phyloP scores from a whole-genome alignment of 352 stramenopile species.

The Pythium folliculosum region DNA sequence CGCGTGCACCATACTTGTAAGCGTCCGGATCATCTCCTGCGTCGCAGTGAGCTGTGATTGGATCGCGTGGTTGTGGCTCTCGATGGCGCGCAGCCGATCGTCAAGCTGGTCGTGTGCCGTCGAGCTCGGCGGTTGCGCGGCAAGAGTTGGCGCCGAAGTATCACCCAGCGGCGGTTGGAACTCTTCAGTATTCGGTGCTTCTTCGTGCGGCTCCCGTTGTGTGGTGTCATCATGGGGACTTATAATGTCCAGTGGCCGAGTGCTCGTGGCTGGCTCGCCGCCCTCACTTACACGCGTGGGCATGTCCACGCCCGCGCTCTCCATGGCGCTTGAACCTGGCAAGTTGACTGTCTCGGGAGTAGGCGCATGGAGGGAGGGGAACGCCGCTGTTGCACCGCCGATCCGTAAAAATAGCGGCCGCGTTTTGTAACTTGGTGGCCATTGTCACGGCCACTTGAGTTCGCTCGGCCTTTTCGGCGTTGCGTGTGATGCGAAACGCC shows the following conservation, averaged over 20 bases:
- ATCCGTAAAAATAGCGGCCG: too few species aligned
- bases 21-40: slow-evolving; percentile 52
- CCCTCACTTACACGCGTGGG: not conserved
- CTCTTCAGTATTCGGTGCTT: not conserved
- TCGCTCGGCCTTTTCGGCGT: too few species aligned
- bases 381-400: too few species aligned
- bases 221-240: too few species aligned
- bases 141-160: not conserved
- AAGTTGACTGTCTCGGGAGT: too few species aligned
- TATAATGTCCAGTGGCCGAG: too few species aligned
- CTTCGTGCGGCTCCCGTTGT: too few species aligned
- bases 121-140: not conserved
- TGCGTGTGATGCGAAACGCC: too few species aligned
- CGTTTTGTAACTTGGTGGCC: too few species aligned
- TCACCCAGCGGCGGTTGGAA: not conserved
- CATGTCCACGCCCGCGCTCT: not conserved
- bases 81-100: slow-evolving; percentile 33
- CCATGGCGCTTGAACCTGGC: not conserved
- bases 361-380: too few species aligned
- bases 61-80: slow-evolving; percentile 46
- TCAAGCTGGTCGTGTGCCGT: not conserved
- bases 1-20: slow-evolving; percentile 38
- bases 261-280: not conserved
- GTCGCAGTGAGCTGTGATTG: slow-evolving; percentile 42
- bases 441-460: too few species aligned